Conservation (phyloP, 169 alveolate genomes). For the Eimeria falciformis region DNA sequence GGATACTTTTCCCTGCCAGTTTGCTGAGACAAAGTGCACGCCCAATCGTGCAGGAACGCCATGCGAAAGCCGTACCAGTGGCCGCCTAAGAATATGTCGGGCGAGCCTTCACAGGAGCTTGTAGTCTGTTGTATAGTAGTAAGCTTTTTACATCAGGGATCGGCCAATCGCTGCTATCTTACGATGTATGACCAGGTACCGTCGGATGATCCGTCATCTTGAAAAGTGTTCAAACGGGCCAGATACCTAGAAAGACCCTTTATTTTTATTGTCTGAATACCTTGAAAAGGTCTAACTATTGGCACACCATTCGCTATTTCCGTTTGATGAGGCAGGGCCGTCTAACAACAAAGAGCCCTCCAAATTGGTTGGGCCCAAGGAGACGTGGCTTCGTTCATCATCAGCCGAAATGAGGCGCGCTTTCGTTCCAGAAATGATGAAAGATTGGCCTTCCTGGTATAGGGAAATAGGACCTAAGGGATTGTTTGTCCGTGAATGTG, state of each 20-base stretch:
- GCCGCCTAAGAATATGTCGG: conserved; percentile 72
- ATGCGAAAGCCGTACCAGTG: conserved; percentile 49
- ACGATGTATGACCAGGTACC: conserved; percentile 59
- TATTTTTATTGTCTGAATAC: background rate
- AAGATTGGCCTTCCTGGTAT: conserved; percentile 30
- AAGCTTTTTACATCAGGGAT: background rate
- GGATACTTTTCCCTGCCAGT: conserved; percentile 71
- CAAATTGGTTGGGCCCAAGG: conserved; percentile 26
- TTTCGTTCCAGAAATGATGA: conserved; percentile 18
- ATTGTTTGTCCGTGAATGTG: background rate
- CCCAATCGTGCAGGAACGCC: background rate
- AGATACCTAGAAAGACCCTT: conserved; percentile 6
- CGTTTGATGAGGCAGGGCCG: conserved; percentile 29
- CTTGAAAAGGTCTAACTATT: too few relatives aligned
- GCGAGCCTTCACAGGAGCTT: conserved; percentile 48
- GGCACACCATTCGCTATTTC: conserved; percentile 41
- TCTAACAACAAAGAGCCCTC: conserved; percentile 8
- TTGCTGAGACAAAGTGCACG: conserved; percentile 44
- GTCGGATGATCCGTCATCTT: conserved; percentile 35
- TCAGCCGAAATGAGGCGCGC: conserved; percentile 6
- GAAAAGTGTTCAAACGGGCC: conserved; percentile 48
- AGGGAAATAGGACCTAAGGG: background rate
- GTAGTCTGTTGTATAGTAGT: background rate
- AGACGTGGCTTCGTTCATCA: conserved; percentile 23
- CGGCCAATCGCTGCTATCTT: too few relatives aligned